Conservation (phyloP, 352 stramenopile genomes). For the Pythium aristosporum region DNA sequence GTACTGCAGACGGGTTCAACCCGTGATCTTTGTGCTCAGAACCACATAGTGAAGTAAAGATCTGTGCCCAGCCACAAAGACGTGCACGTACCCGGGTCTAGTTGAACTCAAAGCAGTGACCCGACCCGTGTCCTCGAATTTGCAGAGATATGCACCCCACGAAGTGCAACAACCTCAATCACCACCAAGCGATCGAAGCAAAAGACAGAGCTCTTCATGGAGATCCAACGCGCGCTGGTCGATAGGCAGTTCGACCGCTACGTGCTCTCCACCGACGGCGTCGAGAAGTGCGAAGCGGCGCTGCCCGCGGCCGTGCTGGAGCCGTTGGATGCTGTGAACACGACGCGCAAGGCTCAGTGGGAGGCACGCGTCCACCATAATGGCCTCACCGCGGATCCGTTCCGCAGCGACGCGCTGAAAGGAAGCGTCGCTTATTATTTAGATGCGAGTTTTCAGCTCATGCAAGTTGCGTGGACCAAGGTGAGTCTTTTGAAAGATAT, state of each 20-base stretch:
- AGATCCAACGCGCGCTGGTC: conserved; percentile 61
- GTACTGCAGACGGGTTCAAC: too few relatives aligned
- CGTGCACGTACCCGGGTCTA: conserved; percentile 9
- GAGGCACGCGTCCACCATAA: conserved; percentile 71
- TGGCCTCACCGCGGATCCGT: conserved; percentile 54
- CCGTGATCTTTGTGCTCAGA: too few relatives aligned
- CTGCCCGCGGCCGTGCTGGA: conserved; percentile 38
- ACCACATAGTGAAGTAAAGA: conserved; percentile 6
- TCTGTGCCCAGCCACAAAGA: conserved; percentile 3
- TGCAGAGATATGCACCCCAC: conserved; percentile 15
- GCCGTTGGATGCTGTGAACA: conserved; percentile 45
- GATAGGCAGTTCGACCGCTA: conserved; percentile 83
- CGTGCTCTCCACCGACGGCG: conserved; percentile 42
- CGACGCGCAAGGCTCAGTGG: conserved; percentile 72
- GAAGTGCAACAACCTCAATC: conserved; percentile 18
- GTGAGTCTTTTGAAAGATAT: conserved; percentile 5
- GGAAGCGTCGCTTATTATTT: conserved; percentile 65
- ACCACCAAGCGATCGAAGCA: conserved; percentile 6
- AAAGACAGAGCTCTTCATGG: conserved; percentile 32
- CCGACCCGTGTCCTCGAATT: conserved; percentile 11
- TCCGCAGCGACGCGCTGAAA: conserved; percentile 33
- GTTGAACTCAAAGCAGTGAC: conserved; percentile 9
- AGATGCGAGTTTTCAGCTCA: conserved; percentile 53
- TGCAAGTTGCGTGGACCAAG: conserved; percentile 48
- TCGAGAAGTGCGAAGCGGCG: conserved; percentile 29